Percentiles rank a stretch among this genome's conserved stretches.
Conservation (phyloP, 1,284 basidiomycete genomes). For the Cryptococcus sp. region DNA sequence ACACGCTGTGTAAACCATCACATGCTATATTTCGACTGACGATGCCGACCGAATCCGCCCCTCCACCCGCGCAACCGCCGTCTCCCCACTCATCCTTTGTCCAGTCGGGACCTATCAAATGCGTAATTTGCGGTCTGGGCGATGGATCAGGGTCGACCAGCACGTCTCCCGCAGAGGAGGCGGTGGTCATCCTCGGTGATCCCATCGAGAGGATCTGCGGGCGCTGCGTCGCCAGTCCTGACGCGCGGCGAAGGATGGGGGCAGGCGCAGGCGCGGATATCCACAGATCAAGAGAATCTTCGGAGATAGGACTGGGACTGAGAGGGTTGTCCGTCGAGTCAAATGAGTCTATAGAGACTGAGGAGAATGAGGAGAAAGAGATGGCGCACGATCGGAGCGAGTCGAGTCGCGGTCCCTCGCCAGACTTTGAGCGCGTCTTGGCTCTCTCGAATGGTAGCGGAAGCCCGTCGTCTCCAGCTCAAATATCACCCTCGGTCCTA, state of each 20-base stretch:
- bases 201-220: slow-evolving; percentile 40
- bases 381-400: neutral
- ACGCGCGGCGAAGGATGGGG: slow-evolving; percentile 1
- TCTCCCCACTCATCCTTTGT: slow-evolving; percentile 6
- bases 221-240: slow-evolving; percentile 26
- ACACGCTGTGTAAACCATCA: neutral
- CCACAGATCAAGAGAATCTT: neutral
- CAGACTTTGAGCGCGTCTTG: neutral
- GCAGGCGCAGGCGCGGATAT: slow-evolving; percentile 1
- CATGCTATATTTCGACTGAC: neutral
- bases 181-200: slow-evolving; percentile 13
- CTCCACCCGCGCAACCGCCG: slow-evolving; percentile 16
- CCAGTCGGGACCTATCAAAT: slow-evolving; percentile 34
- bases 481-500: slow-evolving; percentile 3
- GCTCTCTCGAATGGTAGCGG: neutral
- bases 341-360: neutral
- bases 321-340: slow-evolving; percentile 11
- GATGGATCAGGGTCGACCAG: slow-evolving; percentile 12
- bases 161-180: slow-evolving; percentile 5
- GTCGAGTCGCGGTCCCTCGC: neutral
- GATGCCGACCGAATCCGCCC: slow-evolving; percentile 45
- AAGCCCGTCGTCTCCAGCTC: slow-evolving; percentile 3
- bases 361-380: neutral
- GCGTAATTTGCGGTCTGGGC: slow-evolving; percentile 41
- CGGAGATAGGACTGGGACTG: slow-evolving; percentile 17